Evolutionary conservation across 768 basidiomycete genomes (phyloP), one percentile per base, ranked within the genome.

Genomic region (Leccinum disarticulatum): DNA sequence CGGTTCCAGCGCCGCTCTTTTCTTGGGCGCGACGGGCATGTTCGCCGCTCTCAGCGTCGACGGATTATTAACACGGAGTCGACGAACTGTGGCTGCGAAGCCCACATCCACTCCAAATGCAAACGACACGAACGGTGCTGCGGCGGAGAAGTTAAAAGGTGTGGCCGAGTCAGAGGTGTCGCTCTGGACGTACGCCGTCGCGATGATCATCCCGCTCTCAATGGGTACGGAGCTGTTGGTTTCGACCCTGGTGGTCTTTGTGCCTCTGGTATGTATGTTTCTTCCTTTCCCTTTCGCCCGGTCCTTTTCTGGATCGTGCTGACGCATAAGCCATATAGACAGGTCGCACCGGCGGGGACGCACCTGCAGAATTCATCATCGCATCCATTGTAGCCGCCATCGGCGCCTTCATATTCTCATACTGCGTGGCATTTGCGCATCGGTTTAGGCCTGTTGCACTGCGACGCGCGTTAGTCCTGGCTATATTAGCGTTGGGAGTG

Each of bases 331-430:
- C 52, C n/a, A 43, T 52, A 6, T 63, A 91, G 89, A 93, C 90
- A 0, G 95, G 95, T 22, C 84, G 93, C 8, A 83, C 90, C 52
- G 92, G 93, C 35, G 82, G 79, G 36, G 87, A 91, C 41, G 92
- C 89, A 0, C 95, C 96, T 0, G 87, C 87, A 2, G 96, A 98
- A 62, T 84, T 90, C 68, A 87, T 98, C 67, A 89, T 98, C 38
- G 95, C 92, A 0, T 84, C 86, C 3, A 83, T 95, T 33, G 83
- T 91, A 5, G 75, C 88, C 0, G 67, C 81, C 31, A 70, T 87
- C 3, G 81, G 83, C 4, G 77, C 84, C 35, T 80, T 88, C 36
- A 74, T 80, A 6, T 64, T 87, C 11, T 89, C 92, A 2, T 79
- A 88, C 14, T 67, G 77, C 1, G 59, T 88, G 4, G 87, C 95